Base-by-base conservation (phyloP, 345 rosid genomes). In the Eucalyptus regnans region DNA sequence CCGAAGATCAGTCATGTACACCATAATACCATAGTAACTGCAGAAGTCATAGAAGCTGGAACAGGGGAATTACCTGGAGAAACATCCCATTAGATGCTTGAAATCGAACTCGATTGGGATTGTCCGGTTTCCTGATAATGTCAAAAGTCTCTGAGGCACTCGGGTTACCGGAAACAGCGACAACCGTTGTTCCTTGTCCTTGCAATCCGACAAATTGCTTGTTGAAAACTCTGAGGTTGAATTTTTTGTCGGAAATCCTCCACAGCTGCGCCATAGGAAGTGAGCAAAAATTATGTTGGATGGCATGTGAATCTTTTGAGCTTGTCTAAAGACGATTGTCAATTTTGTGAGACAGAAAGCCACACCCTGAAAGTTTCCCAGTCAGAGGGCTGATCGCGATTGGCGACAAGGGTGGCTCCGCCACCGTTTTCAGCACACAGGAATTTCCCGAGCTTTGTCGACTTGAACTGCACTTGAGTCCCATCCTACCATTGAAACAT, bases 311-410 rank as follows among this genome's bases (percentile, higher is more conserved):
- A 71, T 33, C 81, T 33, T 71, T 18, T 71, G 81, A 17, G 81
- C 81, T 18, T 33, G 46, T 71, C 81, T 33, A 71, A 71, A 18
- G 46, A 9, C 5, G 7, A 71, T 37, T 9, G 20, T 86, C 9
- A 54, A 49, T 50, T 86, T 23, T 1, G 33, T 22, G 8, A 44
- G 60, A 29, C 87, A 37, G 81, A 71, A 18, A 33, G 2, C 15
- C 14, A 68, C 22, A 91, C 94, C 89, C 88, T 88, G 91, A 92
- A 91, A 68, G 91, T 92, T 90, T 93, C 91, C 94, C 94, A 91
- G 50, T 4, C 49, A 48, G 90, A 86, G 31, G 91, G 16, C 6
- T 88, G 88, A 68, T 86, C 2, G 5, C 91, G 89, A 76, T 85
- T 37, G 46, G 83, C 83, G 1, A 37, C 46, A 10, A 71, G 6